Percentiles rank a stretch among this genome's conserved stretches.
Evolutionary conservation across 768 basidiomycete genomes (phyloP).

Genomic region (Tricholoma saponaceum): DNA sequence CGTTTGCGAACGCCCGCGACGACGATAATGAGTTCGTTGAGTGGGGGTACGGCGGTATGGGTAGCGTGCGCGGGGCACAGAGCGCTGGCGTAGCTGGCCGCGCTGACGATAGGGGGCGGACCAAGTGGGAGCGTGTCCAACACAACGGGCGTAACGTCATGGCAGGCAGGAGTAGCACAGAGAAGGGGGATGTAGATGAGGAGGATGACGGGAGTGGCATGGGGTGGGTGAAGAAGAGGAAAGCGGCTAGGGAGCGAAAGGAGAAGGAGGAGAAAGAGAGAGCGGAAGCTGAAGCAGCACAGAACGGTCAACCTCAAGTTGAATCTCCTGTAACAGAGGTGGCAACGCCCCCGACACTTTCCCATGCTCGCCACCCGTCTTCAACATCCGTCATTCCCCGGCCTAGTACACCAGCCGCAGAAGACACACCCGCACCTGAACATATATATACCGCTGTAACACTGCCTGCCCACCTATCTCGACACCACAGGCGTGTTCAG

Average conservation of each 20-base stretch:
- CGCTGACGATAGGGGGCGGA: conserved; percentile 26
- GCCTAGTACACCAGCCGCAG: background rate
- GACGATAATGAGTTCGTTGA: conserved; percentile 86
- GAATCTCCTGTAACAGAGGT: background rate
- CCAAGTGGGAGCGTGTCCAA: conserved; percentile 34
- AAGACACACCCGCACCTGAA: conserved; percentile 4
- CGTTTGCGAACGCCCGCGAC: conserved; percentile 59
- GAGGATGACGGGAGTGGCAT: conserved; percentile 84
- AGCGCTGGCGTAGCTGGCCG: conserved; percentile 13
- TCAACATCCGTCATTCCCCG: background rate
- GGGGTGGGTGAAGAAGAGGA: conserved; percentile 71
- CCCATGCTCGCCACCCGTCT: background rate
- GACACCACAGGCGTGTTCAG: conserved; percentile 6
- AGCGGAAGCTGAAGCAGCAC: conserved; percentile 29
- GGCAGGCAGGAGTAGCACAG: conserved; percentile 25
- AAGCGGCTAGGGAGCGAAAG: conserved; percentile 54
- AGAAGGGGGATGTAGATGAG: conserved; percentile 18
- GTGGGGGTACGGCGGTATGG: conserved; percentile 91
- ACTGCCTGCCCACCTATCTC: conserved; percentile 10
- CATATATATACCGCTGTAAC: conserved; percentile 14
- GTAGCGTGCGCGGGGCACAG: conserved; percentile 43
- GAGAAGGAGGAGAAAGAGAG: conserved; percentile 38
- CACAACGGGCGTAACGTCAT: conserved; percentile 17
- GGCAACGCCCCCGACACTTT: background rate
- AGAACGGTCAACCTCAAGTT: conserved; percentile 12